Conservation (phyloP, 768 basidiomycete species). For the Phaffia australis region DNA sequence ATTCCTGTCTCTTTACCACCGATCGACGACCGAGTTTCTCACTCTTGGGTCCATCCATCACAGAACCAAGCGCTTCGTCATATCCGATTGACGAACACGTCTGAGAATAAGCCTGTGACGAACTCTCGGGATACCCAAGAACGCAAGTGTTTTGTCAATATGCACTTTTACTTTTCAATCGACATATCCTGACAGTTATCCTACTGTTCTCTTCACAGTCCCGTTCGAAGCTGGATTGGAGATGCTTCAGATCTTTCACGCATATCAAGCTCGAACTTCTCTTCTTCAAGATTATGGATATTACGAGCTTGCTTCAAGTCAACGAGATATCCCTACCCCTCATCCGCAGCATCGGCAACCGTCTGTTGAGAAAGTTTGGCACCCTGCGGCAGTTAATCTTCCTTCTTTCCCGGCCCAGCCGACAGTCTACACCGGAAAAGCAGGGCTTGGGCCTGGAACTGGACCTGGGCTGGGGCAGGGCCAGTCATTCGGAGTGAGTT, state of each 20-base stretch:
- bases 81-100: conserved; percentile 86
- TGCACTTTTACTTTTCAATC: no score
- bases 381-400: no score
- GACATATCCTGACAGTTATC: no score
- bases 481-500: no score
- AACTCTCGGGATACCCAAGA: conserved; percentile 48
- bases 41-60: conserved; percentile 33
- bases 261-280: conserved; percentile 66
- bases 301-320: conserved; percentile 29
- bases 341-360: no score
- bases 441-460: no score
- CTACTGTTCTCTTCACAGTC: background rate
- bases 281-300: conserved; percentile 61
- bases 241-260: conserved; percentile 89
- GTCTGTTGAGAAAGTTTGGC: no score
- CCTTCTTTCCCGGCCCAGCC: no score
- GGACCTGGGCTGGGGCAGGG: no score
- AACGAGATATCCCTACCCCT: no score
- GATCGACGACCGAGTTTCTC: background rate
- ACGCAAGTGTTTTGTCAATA: no score
- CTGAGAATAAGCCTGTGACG: conserved; percentile 95
- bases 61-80: conserved; percentile 80
- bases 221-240: conserved; percentile 75
- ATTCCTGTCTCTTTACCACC: background rate
- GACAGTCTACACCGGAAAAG: no score